Conservation (phyloP, 768 basidiomycete species). For the Leccinum variicolor region DNA sequence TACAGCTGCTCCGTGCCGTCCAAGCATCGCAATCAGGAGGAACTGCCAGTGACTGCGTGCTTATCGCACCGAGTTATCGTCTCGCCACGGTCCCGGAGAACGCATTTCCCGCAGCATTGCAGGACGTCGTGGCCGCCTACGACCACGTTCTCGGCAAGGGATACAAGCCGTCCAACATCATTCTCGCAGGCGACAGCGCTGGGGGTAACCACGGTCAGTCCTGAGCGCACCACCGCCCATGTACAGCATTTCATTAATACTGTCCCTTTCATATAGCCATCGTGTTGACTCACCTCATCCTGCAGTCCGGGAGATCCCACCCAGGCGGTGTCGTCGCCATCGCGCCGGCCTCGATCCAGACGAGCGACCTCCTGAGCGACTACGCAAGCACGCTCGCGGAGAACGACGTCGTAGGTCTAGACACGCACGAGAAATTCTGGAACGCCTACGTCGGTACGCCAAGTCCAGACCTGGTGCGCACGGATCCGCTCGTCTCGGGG, state of each 20-base stretch:
- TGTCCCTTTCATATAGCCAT: conserved; percentile 13
- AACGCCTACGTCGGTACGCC: conserved; percentile 12
- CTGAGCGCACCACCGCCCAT: neutral
- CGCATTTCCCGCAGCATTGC: conserved; percentile 19
- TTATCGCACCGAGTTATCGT: conserved; percentile 25
- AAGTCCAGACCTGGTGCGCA: neutral
- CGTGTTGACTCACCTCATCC: conserved; percentile 31
- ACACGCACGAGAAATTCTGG: neutral
- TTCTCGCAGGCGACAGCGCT: conserved; percentile 25
- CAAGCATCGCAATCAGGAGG: neutral
- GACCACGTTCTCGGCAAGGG: conserved; percentile 23
- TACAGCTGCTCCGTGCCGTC: conserved; percentile 9
- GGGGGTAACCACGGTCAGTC: conserved; percentile 25
- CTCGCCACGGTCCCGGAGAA: conserved; percentile 24
- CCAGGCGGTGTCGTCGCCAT: conserved; percentile 56
- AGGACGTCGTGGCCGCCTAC: conserved; percentile 25
- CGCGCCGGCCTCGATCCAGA: conserved; percentile 36
- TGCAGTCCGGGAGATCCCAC: conserved; percentile 50
- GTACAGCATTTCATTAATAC: neutral
- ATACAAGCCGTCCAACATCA: conserved; percentile 16
- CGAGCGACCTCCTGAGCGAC: neutral
- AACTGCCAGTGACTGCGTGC: conserved; percentile 1
- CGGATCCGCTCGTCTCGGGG: conserved; percentile 20
- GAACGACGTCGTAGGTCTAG: conserved; percentile 1
- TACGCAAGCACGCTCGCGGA: neutral